Evolutionary conservation across 2,329 filamentous ascomycete genomes (phyloP), one percentile per base, ranked within the genome.

Genomic region (Fusarium poae): DNA sequence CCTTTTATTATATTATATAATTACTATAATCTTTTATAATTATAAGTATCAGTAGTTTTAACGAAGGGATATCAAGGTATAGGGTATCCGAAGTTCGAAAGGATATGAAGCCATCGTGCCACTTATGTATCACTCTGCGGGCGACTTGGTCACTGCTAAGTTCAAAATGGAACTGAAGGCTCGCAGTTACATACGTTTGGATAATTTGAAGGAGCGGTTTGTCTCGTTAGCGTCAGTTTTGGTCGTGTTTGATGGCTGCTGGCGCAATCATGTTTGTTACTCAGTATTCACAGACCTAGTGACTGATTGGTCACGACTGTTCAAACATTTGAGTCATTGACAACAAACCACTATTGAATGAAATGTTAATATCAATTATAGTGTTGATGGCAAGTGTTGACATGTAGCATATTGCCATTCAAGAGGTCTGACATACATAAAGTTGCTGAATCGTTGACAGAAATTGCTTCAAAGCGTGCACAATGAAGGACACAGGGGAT

Each of bases 81-180:
- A 73, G 71, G 71, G 71, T 73, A 73, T 35, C 3, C 3, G 12
- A 0, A 2, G 20, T 32, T 34, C 5, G 34, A 49, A 49, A 6
- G 12, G 27, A 11, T 40, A 25, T n/a, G 20, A 58, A 37, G 27
- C 34, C 23, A 52, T 40, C 29, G 8, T 21, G 13, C 39, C 44
- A 48, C 37, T 55, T 6, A 6, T 20, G 12, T n/a, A 5, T 10
- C 20, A 25, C 6, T 15, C n/a, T 6, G 20, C 6, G 6, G 44
- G 10, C 23, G 10, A 23, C 13, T 12, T 52, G 9, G 8, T 29
- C 53, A 20, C 15, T 29, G 6, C 8, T 21, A 16, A 25, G 10
- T 23, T 21, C 11, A 25, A 32, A 21, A 9, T 25, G 5, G 6
- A 18, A n/a, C 15, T 13, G 10, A 18, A 18, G 15, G 10, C 10